Evolutionary conservation across 2,329 filamentous ascomycete genomes (phyloP).

Genomic region (Pseudogymnoascus sp.): DNA sequence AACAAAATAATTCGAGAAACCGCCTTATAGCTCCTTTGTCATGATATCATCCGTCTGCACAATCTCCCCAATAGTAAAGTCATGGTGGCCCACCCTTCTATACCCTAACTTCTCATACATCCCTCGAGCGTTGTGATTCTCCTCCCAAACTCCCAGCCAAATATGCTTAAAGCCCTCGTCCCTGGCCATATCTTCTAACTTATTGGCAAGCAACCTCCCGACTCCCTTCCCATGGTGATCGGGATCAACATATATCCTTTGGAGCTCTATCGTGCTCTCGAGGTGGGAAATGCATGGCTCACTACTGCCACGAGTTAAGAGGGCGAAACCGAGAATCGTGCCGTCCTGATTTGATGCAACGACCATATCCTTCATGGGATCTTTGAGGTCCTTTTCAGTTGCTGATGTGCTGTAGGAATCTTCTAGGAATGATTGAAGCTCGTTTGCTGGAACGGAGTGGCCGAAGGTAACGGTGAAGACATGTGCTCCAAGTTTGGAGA

Average conservation of each 20-base stretch:
- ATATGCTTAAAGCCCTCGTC: slow-evolving; percentile 32
- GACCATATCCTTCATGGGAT: slow-evolving; percentile 23
- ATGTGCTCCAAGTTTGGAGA: slow-evolving; percentile 30
- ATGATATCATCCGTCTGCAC: slow-evolving; percentile 38
- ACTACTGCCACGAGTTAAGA: slow-evolving; percentile 31
- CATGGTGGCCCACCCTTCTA: slow-evolving; percentile 32
- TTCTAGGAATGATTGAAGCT: slow-evolving; percentile 33
- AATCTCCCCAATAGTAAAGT: slow-evolving; percentile 35
- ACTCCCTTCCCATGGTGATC: slow-evolving; percentile 33
- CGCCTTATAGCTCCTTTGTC: slow-evolving; percentile 27
- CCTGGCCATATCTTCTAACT: slow-evolving; percentile 29
- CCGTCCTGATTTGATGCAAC: slow-evolving; percentile 23
- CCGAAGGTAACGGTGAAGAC: slow-evolving; percentile 36
- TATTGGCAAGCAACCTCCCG: slow-evolving; percentile 29
- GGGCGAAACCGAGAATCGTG: slow-evolving; percentile 34
- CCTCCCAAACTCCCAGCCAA: slow-evolving; percentile 43
- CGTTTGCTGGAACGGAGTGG: slow-evolving; percentile 32
- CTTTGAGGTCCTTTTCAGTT: slow-evolving; percentile 21
- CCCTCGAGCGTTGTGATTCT: slow-evolving; percentile 33
- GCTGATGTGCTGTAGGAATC: slow-evolving; percentile 29
- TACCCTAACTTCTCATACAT: slow-evolving; percentile 38
- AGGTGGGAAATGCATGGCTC: slow-evolving; percentile 33
- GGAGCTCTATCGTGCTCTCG: slow-evolving; percentile 30
- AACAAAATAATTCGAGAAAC: background rate
- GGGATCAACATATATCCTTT: slow-evolving; percentile 36